Evolutionary conservation across 1,284 basidiomycete genomes (phyloP).

Genomic region (Melampsora abietis-canadensis): DNA sequence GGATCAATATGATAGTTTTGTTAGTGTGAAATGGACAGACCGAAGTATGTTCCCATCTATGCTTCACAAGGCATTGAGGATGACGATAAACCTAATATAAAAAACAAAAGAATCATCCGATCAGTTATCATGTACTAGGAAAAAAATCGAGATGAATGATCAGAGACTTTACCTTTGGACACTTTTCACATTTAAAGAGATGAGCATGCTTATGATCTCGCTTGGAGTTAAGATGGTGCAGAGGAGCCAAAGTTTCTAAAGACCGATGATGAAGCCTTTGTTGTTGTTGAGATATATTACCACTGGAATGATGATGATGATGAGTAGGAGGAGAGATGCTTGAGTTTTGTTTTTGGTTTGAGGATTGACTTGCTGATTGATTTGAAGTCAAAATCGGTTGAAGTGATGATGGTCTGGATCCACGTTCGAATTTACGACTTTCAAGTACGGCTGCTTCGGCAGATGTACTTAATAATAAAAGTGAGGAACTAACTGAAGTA

Average conservation of each 20-base stretch:
- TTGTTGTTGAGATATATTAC: background rate
- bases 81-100: conserved; percentile 30
- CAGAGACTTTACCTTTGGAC: conserved; percentile 25
- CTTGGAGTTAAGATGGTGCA: background rate
- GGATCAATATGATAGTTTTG: conserved; percentile 13
- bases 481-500: conserved; percentile 1
- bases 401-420: conserved; percentile 14
- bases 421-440: conserved; percentile 30
- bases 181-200: conserved; percentile 38
- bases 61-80: conserved; percentile 35
- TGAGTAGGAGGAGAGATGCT: background rate
- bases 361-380: background rate
- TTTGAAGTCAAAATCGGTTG: background rate
- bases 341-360: background rate
- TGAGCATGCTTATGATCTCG: conserved; percentile 13
- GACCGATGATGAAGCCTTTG: background rate
- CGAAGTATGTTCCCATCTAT: conserved; percentile 74
- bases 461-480: conserved; percentile 27
- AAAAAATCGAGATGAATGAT: background rate
- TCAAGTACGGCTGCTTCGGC: conserved; percentile 31
- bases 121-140: background rate
- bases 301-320: background rate
- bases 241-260: too few relatives aligned
- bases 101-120: background rate
- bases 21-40: background rate